Conservation (phyloP, 116 monocot genomes). For the Papilionanthe hybrid region DNA sequence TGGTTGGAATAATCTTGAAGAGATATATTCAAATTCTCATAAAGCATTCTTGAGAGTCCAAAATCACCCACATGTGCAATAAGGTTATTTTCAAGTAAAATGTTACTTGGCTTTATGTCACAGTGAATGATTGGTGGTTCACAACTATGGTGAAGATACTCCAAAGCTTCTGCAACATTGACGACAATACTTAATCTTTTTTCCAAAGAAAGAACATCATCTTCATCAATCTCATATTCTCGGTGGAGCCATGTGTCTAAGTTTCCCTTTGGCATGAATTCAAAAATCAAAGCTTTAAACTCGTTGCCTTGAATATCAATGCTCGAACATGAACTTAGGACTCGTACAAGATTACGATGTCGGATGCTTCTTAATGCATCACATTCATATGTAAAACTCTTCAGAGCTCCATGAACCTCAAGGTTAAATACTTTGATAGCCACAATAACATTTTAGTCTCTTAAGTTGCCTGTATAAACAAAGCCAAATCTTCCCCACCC, state of each 20-base stretch:
- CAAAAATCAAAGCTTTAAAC: conserved; percentile 38
- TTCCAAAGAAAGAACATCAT: conserved; percentile 12
- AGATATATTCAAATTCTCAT: background rate
- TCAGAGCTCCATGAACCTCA: conserved; percentile 21
- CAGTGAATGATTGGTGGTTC: conserved; percentile 30
- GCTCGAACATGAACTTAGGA: conserved; percentile 30
- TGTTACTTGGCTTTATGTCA: conserved; percentile 42
- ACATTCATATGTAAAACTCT: conserved; percentile 35
- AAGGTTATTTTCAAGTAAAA: conserved; percentile 5
- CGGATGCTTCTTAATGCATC: conserved; percentile 26
- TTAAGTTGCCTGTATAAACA: too few species aligned
- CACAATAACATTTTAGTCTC: background rate
- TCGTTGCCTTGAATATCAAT: conserved; percentile 27
- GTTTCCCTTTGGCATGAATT: conserved; percentile 46
- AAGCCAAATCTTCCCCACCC: too few species aligned
- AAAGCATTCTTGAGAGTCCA: background rate
- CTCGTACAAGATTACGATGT: conserved; percentile 43
- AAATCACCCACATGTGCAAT: background rate
- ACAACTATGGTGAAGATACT: conserved; percentile 33
- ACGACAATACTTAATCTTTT: conserved; percentile 31
- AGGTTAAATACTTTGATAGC: conserved; percentile 46
- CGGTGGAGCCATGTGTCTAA: conserved; percentile 18
- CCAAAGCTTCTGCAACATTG: conserved; percentile 30
- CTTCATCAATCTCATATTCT: background rate
- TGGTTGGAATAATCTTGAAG: conserved; percentile 8